A percentile compares a stretch with the other conserved stretches of the same genome.
These are phyloP conservation scores for Neurospora africana DNA, from an alignment of 495 filamentous ascomycete species.

Conservation along the genomic window DNA sequence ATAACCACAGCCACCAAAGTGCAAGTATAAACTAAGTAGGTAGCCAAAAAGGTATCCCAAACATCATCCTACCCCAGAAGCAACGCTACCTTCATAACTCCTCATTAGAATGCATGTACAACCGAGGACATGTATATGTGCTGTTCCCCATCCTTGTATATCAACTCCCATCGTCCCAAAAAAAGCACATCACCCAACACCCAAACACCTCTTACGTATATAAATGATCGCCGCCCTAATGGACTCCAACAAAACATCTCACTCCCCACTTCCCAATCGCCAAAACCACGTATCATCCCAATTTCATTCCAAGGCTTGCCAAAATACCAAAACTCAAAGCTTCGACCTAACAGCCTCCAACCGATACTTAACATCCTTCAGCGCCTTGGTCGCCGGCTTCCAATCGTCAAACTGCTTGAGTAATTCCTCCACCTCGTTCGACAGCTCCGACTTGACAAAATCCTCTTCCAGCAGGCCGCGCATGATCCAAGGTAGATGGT, in stretches of 20 bases:
- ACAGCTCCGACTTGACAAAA: constrained; percentile 69
- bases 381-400: constrained; percentile 76
- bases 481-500: constrained; percentile 88
- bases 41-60: neutral
- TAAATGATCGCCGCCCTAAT: neutral
- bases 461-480: constrained; percentile 88
- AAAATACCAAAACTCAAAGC: constrained; percentile 33
- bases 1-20: neutral
- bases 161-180: neutral
- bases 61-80: neutral
- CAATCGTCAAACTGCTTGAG: constrained; percentile 86
- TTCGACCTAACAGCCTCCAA: constrained; percentile 86
- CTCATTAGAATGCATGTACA: neutral
- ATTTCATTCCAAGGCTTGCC: no score
- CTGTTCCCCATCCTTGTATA: neutral
- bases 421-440: constrained; percentile 65
- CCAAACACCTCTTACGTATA: neutral
- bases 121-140: neutral
- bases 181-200: neutral
- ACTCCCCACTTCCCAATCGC: neutral
- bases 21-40: neutral
- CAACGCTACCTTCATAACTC: neutral
- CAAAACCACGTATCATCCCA: no score
- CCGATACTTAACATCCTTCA: constrained; percentile 94
- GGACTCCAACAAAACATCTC: neutral